Evolutionary conservation across 1,139 yeast species (phyloP).

Genomic region (Pneumocystis canis): DNA sequence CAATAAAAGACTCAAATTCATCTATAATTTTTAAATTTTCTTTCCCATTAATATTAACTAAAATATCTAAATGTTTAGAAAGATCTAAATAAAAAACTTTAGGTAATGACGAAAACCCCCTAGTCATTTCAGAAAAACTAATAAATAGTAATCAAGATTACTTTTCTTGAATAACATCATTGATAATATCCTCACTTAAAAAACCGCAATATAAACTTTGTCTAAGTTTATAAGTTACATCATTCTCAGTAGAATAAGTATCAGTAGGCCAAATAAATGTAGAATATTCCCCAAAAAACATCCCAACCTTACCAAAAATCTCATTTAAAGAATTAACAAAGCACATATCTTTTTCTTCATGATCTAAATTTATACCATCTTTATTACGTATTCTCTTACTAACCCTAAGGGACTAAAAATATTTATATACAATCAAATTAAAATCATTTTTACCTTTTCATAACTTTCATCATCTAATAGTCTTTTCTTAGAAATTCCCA

Average conservation of each 20-base stretch:
- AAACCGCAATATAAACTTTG: neutral
- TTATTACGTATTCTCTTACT: neutral
- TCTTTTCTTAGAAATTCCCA: neutral
- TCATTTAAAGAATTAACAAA: neutral
- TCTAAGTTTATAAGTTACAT: neutral
- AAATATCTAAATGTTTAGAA: slow-evolving; percentile 1
- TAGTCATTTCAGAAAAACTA: neutral
- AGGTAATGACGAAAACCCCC: neutral
- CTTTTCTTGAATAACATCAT: neutral
- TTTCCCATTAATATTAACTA: neutral
- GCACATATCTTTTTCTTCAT: neutral
- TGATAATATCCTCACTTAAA: neutral
- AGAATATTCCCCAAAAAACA: neutral
- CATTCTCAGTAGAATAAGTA: neutral
- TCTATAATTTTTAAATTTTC: neutral
- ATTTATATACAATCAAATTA: neutral
- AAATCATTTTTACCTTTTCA: neutral
- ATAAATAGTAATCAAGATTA: neutral
- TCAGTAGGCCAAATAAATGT: neutral
- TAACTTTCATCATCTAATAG: neutral
- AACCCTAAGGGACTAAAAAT: neutral
- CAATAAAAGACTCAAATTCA: neutral
- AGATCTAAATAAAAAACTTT: neutral
- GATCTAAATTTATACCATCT: neutral
- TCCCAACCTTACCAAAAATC: neutral